phyloP scores from a whole-genome alignment of 163 green algal species.

The Botryococcus braunii region DNA sequence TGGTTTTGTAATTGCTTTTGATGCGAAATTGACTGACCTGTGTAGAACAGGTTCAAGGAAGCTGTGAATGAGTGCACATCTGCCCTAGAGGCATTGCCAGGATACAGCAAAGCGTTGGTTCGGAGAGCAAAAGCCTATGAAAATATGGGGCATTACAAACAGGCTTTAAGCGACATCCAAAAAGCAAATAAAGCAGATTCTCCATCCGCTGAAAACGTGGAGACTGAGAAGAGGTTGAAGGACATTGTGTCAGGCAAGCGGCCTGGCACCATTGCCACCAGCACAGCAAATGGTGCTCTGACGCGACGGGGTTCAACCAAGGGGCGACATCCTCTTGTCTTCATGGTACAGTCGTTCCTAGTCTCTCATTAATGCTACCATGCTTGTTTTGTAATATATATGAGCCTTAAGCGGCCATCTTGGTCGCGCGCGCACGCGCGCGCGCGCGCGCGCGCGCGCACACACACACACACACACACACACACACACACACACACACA shows the following conservation, averaged over 20 bases:
- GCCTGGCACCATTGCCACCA: constrained; percentile 6
- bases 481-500: too few species aligned
- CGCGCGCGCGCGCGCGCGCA: too few species aligned
- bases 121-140: constrained; percentile 65
- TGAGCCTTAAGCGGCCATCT: too few species aligned
- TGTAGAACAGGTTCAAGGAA: constrained; percentile 58
- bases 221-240: constrained; percentile 60
- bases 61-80: constrained; percentile 65
- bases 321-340: constrained; percentile 22
- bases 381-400: too few species aligned
- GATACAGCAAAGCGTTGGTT: constrained; percentile 49
- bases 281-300: constrained; percentile 14
- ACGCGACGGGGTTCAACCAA: constrained; percentile 12
- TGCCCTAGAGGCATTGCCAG: constrained; percentile 50
- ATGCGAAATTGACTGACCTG: neutral
- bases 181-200: constrained; percentile 51
- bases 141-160: constrained; percentile 56
- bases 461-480: too few species aligned
- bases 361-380: too few species aligned
- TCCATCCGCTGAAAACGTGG: constrained; percentile 49
- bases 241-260: constrained; percentile 45
- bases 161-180: constrained; percentile 65
- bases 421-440: too few species aligned
- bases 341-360: constrained; percentile 25
- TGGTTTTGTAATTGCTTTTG: neutral